Evolutionary conservation across 2,329 filamentous ascomycete genomes (phyloP).

Genomic region (Leptographium wingfieldii): DNA sequence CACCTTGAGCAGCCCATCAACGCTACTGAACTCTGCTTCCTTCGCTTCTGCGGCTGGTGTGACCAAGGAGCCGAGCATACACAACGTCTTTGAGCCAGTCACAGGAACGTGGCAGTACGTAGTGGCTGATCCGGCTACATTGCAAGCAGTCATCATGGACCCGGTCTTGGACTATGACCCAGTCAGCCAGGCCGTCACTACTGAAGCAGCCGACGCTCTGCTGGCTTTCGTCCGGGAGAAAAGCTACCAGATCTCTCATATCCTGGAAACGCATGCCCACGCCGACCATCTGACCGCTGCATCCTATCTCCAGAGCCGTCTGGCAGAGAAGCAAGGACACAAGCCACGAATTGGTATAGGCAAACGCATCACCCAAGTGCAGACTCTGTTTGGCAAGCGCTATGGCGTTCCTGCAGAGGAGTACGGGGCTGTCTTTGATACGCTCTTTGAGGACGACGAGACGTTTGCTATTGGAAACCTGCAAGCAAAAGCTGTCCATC

Average conservation of each 20-base stretch:
- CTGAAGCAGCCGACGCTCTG: constrained; percentile 38
- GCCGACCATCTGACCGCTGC: constrained; percentile 49
- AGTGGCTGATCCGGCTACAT: constrained; percentile 38
- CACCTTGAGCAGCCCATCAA: background rate
- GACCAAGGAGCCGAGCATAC: constrained; percentile 21
- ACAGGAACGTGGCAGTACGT: constrained; percentile 49
- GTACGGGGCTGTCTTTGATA: constrained; percentile 35
- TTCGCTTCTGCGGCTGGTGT: background rate
- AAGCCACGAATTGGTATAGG: constrained; percentile 40
- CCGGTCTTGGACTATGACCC: constrained; percentile 46
- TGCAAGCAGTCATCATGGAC: constrained; percentile 44
- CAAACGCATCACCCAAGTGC: constrained; percentile 37
- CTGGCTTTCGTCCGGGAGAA: constrained; percentile 29
- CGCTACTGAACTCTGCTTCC: background rate
- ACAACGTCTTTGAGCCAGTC: constrained; percentile 24
- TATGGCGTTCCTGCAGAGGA: constrained; percentile 34
- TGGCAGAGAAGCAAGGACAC: constrained; percentile 22
- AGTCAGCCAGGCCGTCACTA: constrained; percentile 27
- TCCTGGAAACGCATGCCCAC: constrained; percentile 51
- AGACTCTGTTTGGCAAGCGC: constrained; percentile 32
- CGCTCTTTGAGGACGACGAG: constrained; percentile 41
- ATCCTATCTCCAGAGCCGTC: constrained; percentile 38
- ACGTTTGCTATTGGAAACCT: constrained; percentile 36
- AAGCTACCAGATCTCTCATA: constrained; percentile 33
- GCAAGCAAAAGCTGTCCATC: constrained; percentile 32